Evolutionary conservation across 2,329 filamentous ascomycete species (phyloP), one percentile per base, ranked within the genome.

Genomic region (Orbilia oligospora): DNA sequence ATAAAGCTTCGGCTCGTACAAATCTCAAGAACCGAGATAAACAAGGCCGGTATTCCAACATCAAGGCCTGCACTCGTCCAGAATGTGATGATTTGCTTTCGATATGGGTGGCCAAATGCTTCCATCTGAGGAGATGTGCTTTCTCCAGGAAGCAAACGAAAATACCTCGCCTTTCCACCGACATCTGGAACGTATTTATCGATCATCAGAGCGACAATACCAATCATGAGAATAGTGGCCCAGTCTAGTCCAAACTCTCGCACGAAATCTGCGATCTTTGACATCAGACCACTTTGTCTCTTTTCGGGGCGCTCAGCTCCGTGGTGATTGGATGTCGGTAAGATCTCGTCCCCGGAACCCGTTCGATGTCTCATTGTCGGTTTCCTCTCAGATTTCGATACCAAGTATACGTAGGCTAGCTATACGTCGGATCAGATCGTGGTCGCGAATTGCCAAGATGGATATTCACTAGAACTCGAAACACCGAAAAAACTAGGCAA

Each of bases 111-210:
- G 33, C 68, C 44, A 33, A 71, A 68, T 5, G 56, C 56, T 20
- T 76, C 72, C 72, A 76, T 76, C 46, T 76, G 56, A 16, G 65
- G 66, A 6, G 72, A 76, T 12, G 67, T 68, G 44, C 58, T 68
- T 65, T 76, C 44, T 8, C 72, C 66, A 12, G 73, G 73, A n/a
- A 77, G 61, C 9, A 71, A 38, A 38, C 73, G 73, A 20, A 77
- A 77, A 24, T 77, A 77, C 68, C 73, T 49, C 9, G 67, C 53
- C 6, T 51, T 44, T 9, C 73, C 73, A 22, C 73, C 73, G 12
- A 71, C 73, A 12, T 77, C 68, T 16, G 73, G 73, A 22, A 77
- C 73, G 30, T 71, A 77, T 48, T 71, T 77, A 33, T 77, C 67
- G n/a, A 71, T 68, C 58, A 77, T 71, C 16, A 77, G 44, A n/a